phyloP scores from a whole-genome alignment of 1,284 basidiomycete species.

The Fomitopsis betulina region DNA sequence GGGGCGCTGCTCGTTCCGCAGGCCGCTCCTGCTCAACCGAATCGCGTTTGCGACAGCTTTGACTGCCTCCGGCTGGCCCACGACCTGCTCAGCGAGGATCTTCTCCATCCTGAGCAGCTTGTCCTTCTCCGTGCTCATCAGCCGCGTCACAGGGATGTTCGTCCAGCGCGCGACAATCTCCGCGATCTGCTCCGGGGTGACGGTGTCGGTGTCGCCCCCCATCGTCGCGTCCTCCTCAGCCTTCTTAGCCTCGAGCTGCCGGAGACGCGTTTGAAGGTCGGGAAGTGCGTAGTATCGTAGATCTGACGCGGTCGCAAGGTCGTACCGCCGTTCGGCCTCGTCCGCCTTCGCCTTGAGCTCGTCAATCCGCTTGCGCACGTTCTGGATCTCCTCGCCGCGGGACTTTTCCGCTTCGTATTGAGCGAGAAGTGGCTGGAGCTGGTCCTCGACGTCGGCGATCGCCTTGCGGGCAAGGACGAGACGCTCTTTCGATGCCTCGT shows the following conservation, averaged over 20 bases:
- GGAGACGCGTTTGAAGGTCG: constrained; percentile 79
- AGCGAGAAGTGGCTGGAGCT: constrained; percentile 85
- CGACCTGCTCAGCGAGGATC: constrained; percentile 62
- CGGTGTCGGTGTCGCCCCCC: constrained; percentile 61
- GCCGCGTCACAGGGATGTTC: constrained; percentile 84
- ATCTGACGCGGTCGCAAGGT: constrained; percentile 86
- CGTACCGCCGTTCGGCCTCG: constrained; percentile 87
- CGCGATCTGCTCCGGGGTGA: constrained; percentile 89
- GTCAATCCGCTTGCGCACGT: constrained; percentile 82
- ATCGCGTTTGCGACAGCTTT: constrained; percentile 90
- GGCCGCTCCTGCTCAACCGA: constrained; percentile 84
- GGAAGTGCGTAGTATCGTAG: constrained; percentile 92
- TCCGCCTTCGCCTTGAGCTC: constrained; percentile 91
- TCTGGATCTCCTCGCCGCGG: constrained; percentile 83
- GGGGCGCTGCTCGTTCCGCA: constrained; percentile 80
- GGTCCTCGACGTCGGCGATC: constrained; percentile 84
- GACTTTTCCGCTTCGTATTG: constrained; percentile 90
- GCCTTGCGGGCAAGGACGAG: constrained; percentile 76
- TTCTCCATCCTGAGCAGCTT: constrained; percentile 81
- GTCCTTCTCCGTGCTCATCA: constrained; percentile 90
- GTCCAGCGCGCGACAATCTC: constrained; percentile 89
- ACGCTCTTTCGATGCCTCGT: constrained; percentile 85
- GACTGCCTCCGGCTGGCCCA: constrained; percentile 89
- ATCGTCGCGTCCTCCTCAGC: constrained; percentile 58
- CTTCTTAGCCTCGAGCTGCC: constrained; percentile 69